A percentile compares a stretch with the other conserved stretches of the same genome.
Evolutionary conservation across 345 rosid species (phyloP).

Genomic region (Balakata baccata): DNA sequence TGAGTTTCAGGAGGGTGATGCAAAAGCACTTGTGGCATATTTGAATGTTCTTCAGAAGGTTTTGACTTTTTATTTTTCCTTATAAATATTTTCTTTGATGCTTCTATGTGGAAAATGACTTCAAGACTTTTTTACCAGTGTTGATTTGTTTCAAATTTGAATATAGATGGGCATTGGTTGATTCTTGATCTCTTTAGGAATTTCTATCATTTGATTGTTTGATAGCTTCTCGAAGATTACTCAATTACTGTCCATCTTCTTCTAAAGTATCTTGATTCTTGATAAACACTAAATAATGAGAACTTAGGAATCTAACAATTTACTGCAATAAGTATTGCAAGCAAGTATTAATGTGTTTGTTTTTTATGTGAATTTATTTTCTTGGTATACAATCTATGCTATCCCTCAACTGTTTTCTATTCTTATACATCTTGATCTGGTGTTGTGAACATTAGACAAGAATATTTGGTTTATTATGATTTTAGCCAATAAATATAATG

Average conservation of each 20-base stretch:
- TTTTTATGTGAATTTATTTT: not conserved
- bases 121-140: conserved; percentile 1
- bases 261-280: not conserved
- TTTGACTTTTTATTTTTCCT: conserved; percentile 13
- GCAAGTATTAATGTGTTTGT: not conserved
- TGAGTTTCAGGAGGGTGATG: conserved; percentile 91
- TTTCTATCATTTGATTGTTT: not conserved
- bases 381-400: not conserved
- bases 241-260: not conserved
- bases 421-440: not conserved
- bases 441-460: not conserved
- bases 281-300: not conserved
- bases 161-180: not conserved
- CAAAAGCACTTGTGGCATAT: conserved; percentile 95
- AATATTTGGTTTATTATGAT: not conserved
- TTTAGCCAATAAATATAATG: not conserved
- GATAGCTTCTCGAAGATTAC: not conserved
- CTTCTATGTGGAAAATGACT: not conserved
- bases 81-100: not conserved
- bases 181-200: not conserved
- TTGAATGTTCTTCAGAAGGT: conserved; percentile 95
- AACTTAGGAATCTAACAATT: not conserved
- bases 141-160: not conserved
- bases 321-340: not conserved
- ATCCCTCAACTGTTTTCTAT: too few relatives aligned